These are phyloP conservation scores for Acer negundo DNA, from an alignment of 345 rosid genomes.

Conservation along the genomic window DNA sequence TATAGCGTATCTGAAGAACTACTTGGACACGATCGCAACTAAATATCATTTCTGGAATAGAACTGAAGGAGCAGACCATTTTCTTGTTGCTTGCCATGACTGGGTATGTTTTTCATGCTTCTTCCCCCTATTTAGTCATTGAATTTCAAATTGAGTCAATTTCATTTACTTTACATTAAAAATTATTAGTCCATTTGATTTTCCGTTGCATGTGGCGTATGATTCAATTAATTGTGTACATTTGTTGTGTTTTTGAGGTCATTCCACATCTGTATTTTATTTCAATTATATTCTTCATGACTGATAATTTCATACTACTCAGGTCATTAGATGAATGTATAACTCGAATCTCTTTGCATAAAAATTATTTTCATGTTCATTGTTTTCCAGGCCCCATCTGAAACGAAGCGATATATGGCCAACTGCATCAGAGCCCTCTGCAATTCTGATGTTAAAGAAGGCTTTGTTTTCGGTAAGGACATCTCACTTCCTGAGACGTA, in stretches of 20 bases:
- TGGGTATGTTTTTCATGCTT: constrained; percentile 60
- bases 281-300: background rate
- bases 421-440: constrained; percentile 92
- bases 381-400: constrained; percentile 73
- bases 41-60: constrained; percentile 86
- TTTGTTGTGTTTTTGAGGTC: background rate
- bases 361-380: background rate
- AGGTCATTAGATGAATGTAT: background rate
- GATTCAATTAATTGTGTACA: background rate
- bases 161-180: background rate
- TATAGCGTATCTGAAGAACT: constrained; percentile 55
- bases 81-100: constrained; percentile 95
- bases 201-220: background rate
- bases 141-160: constrained; percentile 3
- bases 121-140: constrained; percentile 15
- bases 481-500: constrained; percentile 85
- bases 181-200: background rate
- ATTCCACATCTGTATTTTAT: background rate
- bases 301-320: no score
- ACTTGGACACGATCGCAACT: constrained; percentile 57
- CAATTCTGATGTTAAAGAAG: constrained; percentile 83
- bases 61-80: constrained; percentile 91
- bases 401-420: constrained; percentile 66
- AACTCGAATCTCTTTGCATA: background rate
- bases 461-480: constrained; percentile 86